Evolutionary conservation across 2,329 filamentous ascomycete genomes (phyloP).

Genomic region (Neurospora sp.): DNA sequence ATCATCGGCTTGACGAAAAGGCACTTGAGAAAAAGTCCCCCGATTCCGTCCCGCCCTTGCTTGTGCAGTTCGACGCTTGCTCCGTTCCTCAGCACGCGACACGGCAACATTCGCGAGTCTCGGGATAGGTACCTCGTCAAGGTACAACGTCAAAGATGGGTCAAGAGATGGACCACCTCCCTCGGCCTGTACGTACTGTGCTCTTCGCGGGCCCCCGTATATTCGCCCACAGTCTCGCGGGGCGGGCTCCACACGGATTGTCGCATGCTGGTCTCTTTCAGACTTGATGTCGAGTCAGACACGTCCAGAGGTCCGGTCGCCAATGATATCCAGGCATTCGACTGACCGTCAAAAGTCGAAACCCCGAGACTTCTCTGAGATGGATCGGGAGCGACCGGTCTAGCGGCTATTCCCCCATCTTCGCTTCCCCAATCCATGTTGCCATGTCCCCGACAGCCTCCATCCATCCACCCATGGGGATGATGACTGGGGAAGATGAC

Average conservation of each 20-base stretch:
- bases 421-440: not conserved
- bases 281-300: not conserved
- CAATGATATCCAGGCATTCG: not conserved
- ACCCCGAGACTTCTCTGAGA: not conserved
- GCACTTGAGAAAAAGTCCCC: not conserved
- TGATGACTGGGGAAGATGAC: not conserved
- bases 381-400: conserved; percentile 20
- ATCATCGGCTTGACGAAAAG: not conserved
- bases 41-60: not conserved
- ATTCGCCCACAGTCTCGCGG: not conserved
- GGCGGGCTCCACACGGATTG: not conserved
- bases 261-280: not conserved
- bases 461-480: not conserved
- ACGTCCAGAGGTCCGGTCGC: not conserved
- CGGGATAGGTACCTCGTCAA: not conserved
- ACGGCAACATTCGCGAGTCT: not conserved
- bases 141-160: not conserved
- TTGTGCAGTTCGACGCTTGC: not conserved
- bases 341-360: not conserved
- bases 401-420: conserved; percentile 17
- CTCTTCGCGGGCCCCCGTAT: not conserved
- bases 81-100: not conserved
- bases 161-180: not conserved
- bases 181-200: not conserved
- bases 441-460: not conserved